Evolutionary conservation across 768 basidiomycete species (phyloP).

Genomic region (Lentinula lateritia): DNA sequence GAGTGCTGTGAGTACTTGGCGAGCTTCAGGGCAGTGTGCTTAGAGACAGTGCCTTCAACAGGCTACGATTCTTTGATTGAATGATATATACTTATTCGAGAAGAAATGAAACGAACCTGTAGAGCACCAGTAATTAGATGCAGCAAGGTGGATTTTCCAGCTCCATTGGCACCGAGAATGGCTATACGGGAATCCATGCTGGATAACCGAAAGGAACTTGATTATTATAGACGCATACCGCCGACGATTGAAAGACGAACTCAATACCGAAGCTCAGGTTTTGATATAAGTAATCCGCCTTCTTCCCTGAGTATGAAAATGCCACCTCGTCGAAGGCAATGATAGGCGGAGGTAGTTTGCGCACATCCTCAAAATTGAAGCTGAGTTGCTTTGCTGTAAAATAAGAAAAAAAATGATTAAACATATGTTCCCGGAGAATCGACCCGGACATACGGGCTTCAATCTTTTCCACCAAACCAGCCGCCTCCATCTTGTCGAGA

Average conservation of each 20-base stretch:
- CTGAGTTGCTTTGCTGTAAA: slow-evolving; percentile 50
- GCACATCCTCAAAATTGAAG: slow-evolving; percentile 96
- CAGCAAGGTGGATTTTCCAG: slow-evolving; percentile 89
- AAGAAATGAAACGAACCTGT: background rate
- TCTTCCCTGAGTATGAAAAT: slow-evolving; percentile 91
- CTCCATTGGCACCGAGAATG: slow-evolving; percentile 94
- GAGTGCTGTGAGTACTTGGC: slow-evolving; percentile 99
- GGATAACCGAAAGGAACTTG: background rate
- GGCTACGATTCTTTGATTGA: slow-evolving; percentile 40
- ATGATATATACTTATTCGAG: background rate
- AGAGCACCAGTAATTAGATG: slow-evolving; percentile 83
- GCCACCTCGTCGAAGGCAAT: slow-evolving; percentile 94
- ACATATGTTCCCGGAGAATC: background rate
- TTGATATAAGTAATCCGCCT: slow-evolving; percentile 82
- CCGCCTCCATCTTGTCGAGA: slow-evolving; percentile 99
- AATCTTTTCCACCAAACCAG: slow-evolving; percentile 91
- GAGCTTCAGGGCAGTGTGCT: slow-evolving; percentile 86
- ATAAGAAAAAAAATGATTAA: background rate
- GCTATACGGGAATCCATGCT: slow-evolving; percentile 95
- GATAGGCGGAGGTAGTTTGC: slow-evolving; percentile 92
- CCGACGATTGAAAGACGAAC: slow-evolving; percentile 40
- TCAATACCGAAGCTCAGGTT: slow-evolving; percentile 96
- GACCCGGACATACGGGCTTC: slow-evolving; percentile 34
- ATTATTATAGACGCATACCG: background rate
- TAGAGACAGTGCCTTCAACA: slow-evolving; percentile 78